Conservation (phyloP, 2,329 filamentous ascomycete species). For the Penicillium sp. region DNA sequence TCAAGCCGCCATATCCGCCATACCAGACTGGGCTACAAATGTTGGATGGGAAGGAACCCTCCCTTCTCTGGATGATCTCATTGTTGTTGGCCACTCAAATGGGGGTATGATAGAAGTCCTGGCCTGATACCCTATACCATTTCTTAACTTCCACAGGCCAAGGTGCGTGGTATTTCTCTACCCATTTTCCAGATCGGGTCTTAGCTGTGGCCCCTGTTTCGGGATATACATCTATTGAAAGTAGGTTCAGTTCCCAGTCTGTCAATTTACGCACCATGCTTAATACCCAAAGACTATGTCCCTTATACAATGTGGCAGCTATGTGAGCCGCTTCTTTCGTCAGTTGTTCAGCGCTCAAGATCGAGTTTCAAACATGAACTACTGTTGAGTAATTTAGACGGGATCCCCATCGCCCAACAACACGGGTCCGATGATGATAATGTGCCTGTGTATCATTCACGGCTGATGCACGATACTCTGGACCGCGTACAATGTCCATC, state of each 20-base stretch:
- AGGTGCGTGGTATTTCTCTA: conserved; percentile 53
- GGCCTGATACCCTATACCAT: neutral
- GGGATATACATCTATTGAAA: conserved; percentile 54
- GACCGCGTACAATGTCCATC: conserved; percentile 40
- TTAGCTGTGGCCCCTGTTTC: conserved; percentile 54
- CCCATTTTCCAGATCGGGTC: conserved; percentile 52
- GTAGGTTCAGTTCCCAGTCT: conserved; percentile 9
- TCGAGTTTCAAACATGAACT: conserved; percentile 53
- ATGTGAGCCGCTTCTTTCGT: conserved; percentile 47
- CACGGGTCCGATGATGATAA: conserved; percentile 55
- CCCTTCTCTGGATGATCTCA: conserved; percentile 45
- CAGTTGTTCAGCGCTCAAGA: conserved; percentile 46
- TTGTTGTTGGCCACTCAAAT: conserved; percentile 55
- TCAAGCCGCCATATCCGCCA: conserved; percentile 47
- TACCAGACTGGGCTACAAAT: conserved; percentile 47
- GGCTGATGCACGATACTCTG: conserved; percentile 49
- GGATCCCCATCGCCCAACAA: conserved; percentile 52
- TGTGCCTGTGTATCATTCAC: conserved; percentile 54
- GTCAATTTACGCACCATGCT: too few relatives aligned
- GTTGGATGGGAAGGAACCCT: conserved; percentile 46
- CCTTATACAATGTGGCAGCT: conserved; percentile 53
- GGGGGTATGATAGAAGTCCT: too few relatives aligned
- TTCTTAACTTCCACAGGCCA: conserved; percentile 37
- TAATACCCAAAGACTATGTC: conserved; percentile 45
- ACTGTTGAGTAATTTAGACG: conserved; percentile 47